Evolutionary conservation across 2,329 filamentous ascomycete species (phyloP).

Genomic region (Cercospora zeina): DNA sequence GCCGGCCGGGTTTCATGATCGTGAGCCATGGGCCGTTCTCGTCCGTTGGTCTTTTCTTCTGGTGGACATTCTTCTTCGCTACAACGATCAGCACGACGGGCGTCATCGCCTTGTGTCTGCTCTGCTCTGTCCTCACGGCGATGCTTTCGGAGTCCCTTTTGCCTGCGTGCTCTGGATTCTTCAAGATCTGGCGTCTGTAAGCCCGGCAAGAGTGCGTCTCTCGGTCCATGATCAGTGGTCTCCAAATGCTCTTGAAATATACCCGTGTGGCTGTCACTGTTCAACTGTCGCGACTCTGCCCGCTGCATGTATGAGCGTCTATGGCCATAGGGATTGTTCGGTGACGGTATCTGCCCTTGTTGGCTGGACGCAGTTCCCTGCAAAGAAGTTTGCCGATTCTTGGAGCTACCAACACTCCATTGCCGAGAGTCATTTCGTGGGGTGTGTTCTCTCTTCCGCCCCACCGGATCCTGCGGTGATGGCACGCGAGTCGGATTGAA

Average conservation of each 20-base stretch:
- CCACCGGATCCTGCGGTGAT: constrained; percentile 1
- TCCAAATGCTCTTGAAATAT: not conserved
- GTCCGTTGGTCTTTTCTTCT: not conserved
- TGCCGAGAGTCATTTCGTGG: constrained; percentile 9
- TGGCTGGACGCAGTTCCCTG: not conserved
- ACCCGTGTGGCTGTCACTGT: not conserved
- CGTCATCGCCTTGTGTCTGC: not conserved
- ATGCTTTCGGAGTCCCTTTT: not conserved
- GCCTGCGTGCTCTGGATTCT: not conserved
- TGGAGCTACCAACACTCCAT: constrained; percentile 1
- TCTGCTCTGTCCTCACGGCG: not conserved
- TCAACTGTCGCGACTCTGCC: not conserved
- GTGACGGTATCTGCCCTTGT: not conserved
- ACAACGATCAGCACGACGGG: not conserved
- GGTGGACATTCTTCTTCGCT: not conserved
- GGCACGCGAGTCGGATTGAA: constrained; percentile 7
- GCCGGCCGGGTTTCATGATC: not conserved
- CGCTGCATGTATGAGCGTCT: not conserved
- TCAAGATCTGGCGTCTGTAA: not conserved
- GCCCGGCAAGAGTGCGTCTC: not conserved
- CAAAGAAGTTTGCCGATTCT: not conserved
- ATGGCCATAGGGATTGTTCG: not conserved
- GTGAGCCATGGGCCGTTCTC: not conserved
- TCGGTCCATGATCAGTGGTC: not conserved
- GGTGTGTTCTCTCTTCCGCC: constrained; percentile 3